Evolutionary conservation across 1,139 yeast species (phyloP), one percentile per base, ranked within the genome.

Genomic region (Blastobotrys raffinosifermentans): DNA sequence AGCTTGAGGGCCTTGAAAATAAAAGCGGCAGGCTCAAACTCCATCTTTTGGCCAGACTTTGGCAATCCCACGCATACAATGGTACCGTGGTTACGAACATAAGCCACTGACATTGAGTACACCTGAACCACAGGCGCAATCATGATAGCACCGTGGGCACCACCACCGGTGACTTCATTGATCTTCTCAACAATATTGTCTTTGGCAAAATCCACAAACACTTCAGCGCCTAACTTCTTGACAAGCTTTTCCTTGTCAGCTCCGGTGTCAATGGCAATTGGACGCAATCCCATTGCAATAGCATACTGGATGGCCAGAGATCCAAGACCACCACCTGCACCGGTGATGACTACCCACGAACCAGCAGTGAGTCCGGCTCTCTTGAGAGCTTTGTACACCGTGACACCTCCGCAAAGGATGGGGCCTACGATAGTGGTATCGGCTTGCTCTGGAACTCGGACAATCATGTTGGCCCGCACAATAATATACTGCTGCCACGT

Each of bases 31-130:
- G 40, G 75, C 68, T 29, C 80, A 68, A 43, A 64, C 58, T 46
- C 73, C 69, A 56, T 42, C 35, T 33, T 32, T 8, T 72, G 69
- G 37, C 85, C 83, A 48, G 72, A 71, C 26, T 81, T 79, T 48
- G 93, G 93, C 55, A 83, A 69, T 51, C 91, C 93, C 50, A 83
- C 91, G 53, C 80, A 68, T 37, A 83, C 91, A 56, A 80, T 82
- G 46, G 83, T 77, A 60, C 94, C 94, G 42, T 75, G 69, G 21
- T 85, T 65, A 63, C 91, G 75, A 41, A 80, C 82, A 63, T 77
- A 82, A 46, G 73, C 69, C 47, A 77, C 69, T 15, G 91, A 80
- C 55, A 75, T 78, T 40, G 73, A 66, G 50, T 79, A 76, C 54
- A 82, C 79, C 44, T 93, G 91, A 41, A 64, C 65, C 60, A 76